Evolutionary conservation across 148 eudicot genomes (phyloP).

Genomic region (Rhododendron henanense): DNA sequence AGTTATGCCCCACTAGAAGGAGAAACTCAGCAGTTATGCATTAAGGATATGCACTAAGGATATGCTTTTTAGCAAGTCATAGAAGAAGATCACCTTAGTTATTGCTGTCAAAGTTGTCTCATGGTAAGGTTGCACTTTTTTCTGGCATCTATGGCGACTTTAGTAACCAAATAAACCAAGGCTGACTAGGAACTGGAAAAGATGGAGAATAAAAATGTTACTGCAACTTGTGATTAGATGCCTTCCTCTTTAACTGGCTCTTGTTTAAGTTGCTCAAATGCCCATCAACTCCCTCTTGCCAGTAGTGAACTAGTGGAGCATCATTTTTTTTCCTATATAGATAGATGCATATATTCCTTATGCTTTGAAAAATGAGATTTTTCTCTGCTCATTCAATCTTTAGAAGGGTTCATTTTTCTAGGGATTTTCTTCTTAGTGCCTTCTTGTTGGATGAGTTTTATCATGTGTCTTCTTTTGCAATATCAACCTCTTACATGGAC

Average conservation of each 20-base stretch:
- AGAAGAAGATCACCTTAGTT: background rate
- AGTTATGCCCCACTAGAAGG: background rate
- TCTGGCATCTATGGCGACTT: background rate
- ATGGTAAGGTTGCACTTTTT: background rate
- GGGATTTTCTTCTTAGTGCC: background rate
- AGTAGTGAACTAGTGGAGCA: background rate
- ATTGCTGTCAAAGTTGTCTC: background rate
- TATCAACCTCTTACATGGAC: background rate
- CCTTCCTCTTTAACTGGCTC: background rate
- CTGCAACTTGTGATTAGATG: background rate
- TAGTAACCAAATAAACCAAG: background rate
- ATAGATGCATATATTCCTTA: background rate
- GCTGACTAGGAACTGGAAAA: background rate
- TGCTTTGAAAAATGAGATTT: background rate
- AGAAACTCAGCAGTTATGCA: background rate
- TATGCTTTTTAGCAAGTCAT: background rate
- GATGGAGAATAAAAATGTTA: conserved; percentile 1
- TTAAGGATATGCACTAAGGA: background rate
- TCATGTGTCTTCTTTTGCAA: background rate
- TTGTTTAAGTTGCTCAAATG: conserved; percentile 1
- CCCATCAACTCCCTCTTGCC: background rate
- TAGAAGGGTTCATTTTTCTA: background rate
- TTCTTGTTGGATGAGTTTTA: background rate
- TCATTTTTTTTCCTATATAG: background rate
- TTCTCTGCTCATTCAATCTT: background rate